Evolutionary conservation across 2,329 filamentous ascomycete species (phyloP), one percentile per base, ranked within the genome.

Genomic region (Fusarium haematococcum): DNA sequence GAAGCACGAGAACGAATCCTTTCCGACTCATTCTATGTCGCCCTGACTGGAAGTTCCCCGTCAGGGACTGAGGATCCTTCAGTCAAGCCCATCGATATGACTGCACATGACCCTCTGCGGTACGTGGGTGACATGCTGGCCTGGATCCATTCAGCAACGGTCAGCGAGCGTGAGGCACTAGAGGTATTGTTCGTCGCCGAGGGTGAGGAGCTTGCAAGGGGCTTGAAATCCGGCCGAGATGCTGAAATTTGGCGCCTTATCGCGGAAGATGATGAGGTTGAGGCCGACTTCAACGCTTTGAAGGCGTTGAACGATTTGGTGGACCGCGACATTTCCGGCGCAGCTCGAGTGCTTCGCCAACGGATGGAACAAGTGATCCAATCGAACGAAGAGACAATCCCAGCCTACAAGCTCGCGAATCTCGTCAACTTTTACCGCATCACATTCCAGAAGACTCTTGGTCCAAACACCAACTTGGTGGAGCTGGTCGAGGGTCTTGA

Each of bases 111-210:
- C 79, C 92, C 95, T 1, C 85, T 98, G 30, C 91, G 97, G 23
- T 98, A 98, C 81, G 91, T 97, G 4, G 95, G 97, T 63, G 97
- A 99, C 80, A 99, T 99, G 95, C 88, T 99, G 16, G 97, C 97
- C 6, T 99, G 97, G 97, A 91, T 93, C 7, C 97, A 99, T 81
- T 98, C 97, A 1, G 94, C 95, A 4, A 93, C 96, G 0, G 97
- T 99, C 1, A 97, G 96, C 35, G 97, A 99, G 82, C 90, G 94
- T 62, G 97, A 99, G 83, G 95, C 95, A 0, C 87, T 99, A 7
- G 96, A 98, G 81, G 91, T 95, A 2, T 86, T 99, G 1, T 99
- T 99, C 80, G 92, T 98, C 48, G 93, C 93, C 0, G 95, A 98
- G 71, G 95, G 94, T 3, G 94, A 97, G 71, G 95, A 97, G 78